These are phyloP conservation scores for Terfezia claveryi DNA, from an alignment of 495 filamentous ascomycete species.

Conservation along the genomic window DNA sequence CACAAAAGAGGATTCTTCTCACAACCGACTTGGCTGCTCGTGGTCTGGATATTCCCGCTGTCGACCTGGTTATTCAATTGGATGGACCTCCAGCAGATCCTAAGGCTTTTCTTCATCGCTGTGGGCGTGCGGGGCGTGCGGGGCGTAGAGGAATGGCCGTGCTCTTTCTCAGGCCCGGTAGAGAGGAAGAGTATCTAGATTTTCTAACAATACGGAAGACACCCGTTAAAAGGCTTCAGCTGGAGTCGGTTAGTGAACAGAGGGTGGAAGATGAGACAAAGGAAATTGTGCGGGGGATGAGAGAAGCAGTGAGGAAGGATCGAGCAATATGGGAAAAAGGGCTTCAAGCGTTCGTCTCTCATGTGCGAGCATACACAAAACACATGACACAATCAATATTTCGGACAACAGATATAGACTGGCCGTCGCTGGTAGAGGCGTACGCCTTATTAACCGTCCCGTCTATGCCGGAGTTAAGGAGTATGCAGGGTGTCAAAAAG, in stretches of 20 bases:
- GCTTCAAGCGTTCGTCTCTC: constrained; percentile 77
- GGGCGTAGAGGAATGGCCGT: constrained; percentile 70
- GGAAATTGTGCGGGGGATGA: constrained; percentile 31
- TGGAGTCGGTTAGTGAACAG: background rate
- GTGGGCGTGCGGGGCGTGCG: constrained; percentile 76
- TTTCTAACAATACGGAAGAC: constrained; percentile 82
- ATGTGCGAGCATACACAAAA: constrained; percentile 75
- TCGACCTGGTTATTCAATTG: constrained; percentile 82
- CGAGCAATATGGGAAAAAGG: constrained; percentile 73
- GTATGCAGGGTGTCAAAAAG: constrained; percentile 37
- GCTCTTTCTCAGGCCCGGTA: constrained; percentile 57
- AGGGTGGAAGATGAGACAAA: constrained; percentile 27
- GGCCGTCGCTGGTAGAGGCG: constrained; percentile 54
- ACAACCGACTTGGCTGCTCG: constrained; percentile 47
- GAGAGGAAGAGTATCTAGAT: constrained; percentile 70
- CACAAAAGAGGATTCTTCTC: constrained; percentile 51
- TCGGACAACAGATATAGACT: constrained; percentile 57
- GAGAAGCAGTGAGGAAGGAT: constrained; percentile 41
- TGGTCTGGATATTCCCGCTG: constrained; percentile 81
- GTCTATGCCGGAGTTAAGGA: constrained; percentile 79
- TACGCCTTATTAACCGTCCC: constrained; percentile 74
- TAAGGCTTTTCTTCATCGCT: constrained; percentile 86
- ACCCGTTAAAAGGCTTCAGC: constrained; percentile 41
- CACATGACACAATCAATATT: constrained; percentile 85
- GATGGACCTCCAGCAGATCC: constrained; percentile 70